Evolutionary conservation across 108 stramenopile species (phyloP).

Genomic region (Mayamaea pseudoterrestris): DNA sequence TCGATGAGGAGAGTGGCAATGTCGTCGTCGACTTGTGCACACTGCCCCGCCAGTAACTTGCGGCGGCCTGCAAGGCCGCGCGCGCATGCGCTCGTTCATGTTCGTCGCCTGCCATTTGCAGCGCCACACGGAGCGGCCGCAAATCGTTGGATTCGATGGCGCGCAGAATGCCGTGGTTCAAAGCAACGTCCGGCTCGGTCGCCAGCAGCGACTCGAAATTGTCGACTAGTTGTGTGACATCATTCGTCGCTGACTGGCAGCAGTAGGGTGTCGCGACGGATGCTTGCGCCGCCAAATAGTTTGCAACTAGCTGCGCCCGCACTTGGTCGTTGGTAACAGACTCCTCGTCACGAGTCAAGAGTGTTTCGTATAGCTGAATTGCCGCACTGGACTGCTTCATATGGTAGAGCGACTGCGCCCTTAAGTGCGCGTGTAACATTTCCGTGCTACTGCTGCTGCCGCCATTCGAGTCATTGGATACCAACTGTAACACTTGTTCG

Average conservation of each 20-base stretch:
- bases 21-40: not conserved
- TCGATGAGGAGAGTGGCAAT: not conserved
- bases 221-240: not conserved
- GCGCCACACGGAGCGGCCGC: not conserved
- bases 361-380: not conserved
- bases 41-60: not conserved
- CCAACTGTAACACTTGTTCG: constrained; percentile 1
- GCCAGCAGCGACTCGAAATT: too few species aligned
- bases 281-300: not conserved
- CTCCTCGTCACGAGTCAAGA: constrained; percentile 2
- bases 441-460: too few species aligned
- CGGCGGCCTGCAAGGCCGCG: not conserved
- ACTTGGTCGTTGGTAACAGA: not conserved
- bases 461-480: not conserved
- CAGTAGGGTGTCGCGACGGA: not conserved
- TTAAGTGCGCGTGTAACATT: not conserved
- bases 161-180: too few species aligned
- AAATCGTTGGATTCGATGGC: too few species aligned
- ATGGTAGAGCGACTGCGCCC: constrained; percentile 9
- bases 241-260: not conserved
- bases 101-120: not conserved
- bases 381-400: not conserved
- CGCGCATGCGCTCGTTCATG: not conserved
- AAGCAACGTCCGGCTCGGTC: too few species aligned
- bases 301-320: not conserved